Base-by-base conservation (phyloP, 768 basidiomycete species). In the Podaxis sp. region DNA sequence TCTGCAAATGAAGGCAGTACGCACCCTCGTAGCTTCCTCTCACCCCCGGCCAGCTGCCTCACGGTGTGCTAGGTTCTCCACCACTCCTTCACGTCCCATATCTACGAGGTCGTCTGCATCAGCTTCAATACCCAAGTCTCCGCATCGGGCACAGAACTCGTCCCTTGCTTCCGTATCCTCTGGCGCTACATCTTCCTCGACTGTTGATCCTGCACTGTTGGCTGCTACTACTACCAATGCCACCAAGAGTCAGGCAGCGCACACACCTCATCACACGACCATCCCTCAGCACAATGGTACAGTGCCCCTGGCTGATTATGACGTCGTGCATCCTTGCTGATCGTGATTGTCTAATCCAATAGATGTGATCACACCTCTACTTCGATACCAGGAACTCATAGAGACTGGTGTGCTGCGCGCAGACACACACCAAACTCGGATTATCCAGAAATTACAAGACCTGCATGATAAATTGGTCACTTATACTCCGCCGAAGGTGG, bases 391-490 rank as follows among this genome's bases (percentile, higher is more conserved):
- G 64, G 73, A 75, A 62, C 75, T 84, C 46, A 70, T 83, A 61
- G 73, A 77, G 33, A 70, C 73, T 24, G 81, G 82, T 27, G 73
- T 80, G 2, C 76, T 99, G 56, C 82, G 83, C 24, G 81, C 88
- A 53, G 96, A 99, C 70, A 82, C 84, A 17, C 87, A 94, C 76
- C 96, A 99, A 74, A 86, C 86, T 27, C 82, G 83, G 33, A 96
- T 98, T 66, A 87, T 98, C 55, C 77, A 85, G 74, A 86, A 88
- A 66, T 81, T 99, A 17, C 91, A 98, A 76, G 75, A 82, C 58
- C 79, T 98, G 63, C 88, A 97, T 74, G 80, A 90, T 65, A 79
- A 85, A 53, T 78, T 99, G 55, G 71, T 80, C 55, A 68, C 73
- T 15, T 97, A 98, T 78, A 71, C 85, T 9, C 92, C 91, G 11